phyloP scores from a whole-genome alignment of 2,329 filamentous ascomycete genomes.

The Pseudogymnoascus sp. region DNA sequence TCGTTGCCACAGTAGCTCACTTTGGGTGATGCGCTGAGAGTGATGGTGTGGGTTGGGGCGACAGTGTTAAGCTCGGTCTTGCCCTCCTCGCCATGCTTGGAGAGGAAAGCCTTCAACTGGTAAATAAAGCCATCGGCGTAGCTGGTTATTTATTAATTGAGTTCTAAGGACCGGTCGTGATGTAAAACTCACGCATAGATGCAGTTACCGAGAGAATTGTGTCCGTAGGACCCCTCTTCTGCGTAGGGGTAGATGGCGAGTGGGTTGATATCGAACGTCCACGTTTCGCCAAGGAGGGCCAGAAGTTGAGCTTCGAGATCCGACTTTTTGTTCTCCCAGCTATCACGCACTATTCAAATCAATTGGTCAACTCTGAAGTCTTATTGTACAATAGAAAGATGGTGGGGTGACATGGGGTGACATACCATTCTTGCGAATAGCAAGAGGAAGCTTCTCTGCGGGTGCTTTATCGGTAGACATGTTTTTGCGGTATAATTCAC shows the following conservation, averaged over 20 bases:
- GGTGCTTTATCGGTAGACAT: constrained; percentile 30
- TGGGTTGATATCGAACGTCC: constrained; percentile 44
- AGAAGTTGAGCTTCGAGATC: constrained; percentile 39
- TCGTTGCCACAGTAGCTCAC: constrained; percentile 39
- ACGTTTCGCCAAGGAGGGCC: constrained; percentile 38
- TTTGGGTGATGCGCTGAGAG: constrained; percentile 40
- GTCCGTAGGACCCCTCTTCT: constrained; percentile 26
- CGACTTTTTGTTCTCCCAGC: constrained; percentile 41
- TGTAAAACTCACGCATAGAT: constrained; percentile 35
- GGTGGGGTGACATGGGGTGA: constrained; percentile 18
- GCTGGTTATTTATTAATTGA: constrained; percentile 23
- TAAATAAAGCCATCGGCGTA: constrained; percentile 38
- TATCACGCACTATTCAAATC: constrained; percentile 40
- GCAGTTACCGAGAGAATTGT: constrained; percentile 37
- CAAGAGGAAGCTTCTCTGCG: constrained; percentile 44
- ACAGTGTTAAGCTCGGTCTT: constrained; percentile 43
- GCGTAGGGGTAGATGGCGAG: constrained; percentile 42
- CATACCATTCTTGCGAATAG: constrained; percentile 44
- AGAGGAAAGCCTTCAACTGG: constrained; percentile 34
- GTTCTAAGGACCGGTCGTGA: neutral
- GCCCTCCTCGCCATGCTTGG: constrained; percentile 32
- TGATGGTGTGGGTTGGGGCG: constrained; percentile 36
- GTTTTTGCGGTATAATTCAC: neutral
- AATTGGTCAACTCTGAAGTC: constrained; percentile 11
- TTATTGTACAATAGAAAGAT: neutral